A percentile compares a stretch with the other conserved stretches of the same genome.
These are phyloP conservation scores for Dipteronia dyeriana DNA, from an alignment of 345 rosid genomes.

Conservation along the genomic window DNA sequence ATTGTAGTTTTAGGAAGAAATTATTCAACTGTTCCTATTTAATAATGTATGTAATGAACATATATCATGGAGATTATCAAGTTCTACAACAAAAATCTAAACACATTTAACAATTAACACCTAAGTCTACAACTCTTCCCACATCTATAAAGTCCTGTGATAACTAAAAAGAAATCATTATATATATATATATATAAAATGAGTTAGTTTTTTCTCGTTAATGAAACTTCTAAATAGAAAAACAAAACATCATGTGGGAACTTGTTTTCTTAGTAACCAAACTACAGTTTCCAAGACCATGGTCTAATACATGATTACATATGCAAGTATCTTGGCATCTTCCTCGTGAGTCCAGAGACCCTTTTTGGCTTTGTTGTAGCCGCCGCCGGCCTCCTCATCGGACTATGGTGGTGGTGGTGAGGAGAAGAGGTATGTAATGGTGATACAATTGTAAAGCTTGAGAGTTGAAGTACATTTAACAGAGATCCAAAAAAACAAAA, in stretches of 20 bases:
- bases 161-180: neutral
- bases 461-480: neutral
- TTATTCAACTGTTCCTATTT: too few species aligned
- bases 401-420: constrained; percentile 4
- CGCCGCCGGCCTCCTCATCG: constrained; percentile 82
- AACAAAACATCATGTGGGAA: neutral
- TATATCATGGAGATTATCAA: too few species aligned
- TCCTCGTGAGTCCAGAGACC: constrained; percentile 91
- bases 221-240: neutral
- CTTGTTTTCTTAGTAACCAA: constrained; percentile 87
- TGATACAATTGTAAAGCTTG: constrained; percentile 46
- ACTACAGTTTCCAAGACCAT: constrained; percentile 90
- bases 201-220: neutral
- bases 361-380: constrained; percentile 81
- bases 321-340: constrained; percentile 87
- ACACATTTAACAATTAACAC: too few species aligned
- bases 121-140: constrained; percentile 92
- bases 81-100: too few species aligned
- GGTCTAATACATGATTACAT: constrained; percentile 44
- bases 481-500: too few species aligned
- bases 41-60: too few species aligned
- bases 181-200: neutral
- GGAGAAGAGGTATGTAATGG: constrained; percentile 24
- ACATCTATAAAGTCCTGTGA: constrained; percentile 76
- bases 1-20: too few species aligned